Percentiles rank a stretch among this genome's conserved stretches.
Conservation (phyloP, 257 asterid genomes). For the Rhazya stricta region DNA sequence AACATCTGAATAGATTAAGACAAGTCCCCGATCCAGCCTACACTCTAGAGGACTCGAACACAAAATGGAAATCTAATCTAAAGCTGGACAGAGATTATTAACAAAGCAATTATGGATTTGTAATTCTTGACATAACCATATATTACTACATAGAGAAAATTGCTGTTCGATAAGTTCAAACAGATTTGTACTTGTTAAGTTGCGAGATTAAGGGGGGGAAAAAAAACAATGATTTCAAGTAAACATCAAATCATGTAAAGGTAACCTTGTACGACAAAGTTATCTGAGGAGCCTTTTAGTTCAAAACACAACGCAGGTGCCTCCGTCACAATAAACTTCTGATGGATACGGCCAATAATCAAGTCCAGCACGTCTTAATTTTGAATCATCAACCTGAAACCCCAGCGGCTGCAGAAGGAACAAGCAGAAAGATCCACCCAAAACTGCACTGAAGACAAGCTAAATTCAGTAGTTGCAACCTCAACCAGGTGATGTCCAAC, state of each 20-base stretch:
- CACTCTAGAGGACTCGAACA: neutral
- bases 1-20: no score
- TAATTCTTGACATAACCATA: neutral
- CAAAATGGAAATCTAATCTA: neutral
- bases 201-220: neutral
- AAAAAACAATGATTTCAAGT: neutral
- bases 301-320: neutral
- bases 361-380: constrained; percentile 91
- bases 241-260: neutral
- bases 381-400: constrained; percentile 76
- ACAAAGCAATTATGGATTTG: neutral
- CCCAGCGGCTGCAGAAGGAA: constrained; percentile 74
- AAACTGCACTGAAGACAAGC: neutral
- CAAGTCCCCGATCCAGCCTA: neutral
- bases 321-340: neutral
- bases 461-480: constrained; percentile 32
- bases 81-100: neutral
- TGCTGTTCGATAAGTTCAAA: neutral
- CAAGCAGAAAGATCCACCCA: constrained; percentile 6
- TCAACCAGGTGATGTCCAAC: constrained; percentile 86
- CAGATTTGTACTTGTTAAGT: no score
- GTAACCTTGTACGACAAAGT: neutral
- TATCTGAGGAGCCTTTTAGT: neutral
- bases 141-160: neutral
- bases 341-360: constrained; percentile 99